Percentiles rank a stretch among this genome's conserved stretches.
phyloP scores from a whole-genome alignment of 345 rosid species.

The Lepidium sativum region DNA sequence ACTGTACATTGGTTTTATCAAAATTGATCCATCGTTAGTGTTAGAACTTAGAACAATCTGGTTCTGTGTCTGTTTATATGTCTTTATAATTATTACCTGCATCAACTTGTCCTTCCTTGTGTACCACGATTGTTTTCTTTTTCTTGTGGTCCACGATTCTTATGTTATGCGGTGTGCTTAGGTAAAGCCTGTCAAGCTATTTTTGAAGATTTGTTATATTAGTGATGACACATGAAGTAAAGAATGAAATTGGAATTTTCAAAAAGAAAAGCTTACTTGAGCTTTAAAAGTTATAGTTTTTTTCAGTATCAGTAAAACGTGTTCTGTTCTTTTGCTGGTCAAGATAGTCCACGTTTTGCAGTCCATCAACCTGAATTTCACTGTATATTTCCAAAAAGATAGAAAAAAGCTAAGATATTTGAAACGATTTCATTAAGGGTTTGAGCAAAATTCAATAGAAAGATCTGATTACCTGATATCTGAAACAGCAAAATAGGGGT shows the following conservation, averaged over 20 bases:
- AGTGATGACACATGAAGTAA: not conserved
- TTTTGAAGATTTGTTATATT: not conserved
- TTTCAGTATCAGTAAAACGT: slow-evolving; percentile 70
- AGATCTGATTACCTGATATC: slow-evolving; percentile 56
- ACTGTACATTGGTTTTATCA: no score
- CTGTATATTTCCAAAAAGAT: slow-evolving; percentile 25
- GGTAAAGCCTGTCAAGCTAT: slow-evolving; percentile 75
- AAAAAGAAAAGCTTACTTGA: slow-evolving; percentile 41
- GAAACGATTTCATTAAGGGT: not conserved
- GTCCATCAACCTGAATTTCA: slow-evolving; percentile 87
- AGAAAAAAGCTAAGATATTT: not conserved
- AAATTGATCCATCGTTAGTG: not conserved
- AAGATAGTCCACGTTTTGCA: slow-evolving; percentile 72
- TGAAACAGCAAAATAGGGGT: slow-evolving; percentile 78
- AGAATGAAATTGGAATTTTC: not conserved
- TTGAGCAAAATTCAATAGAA: not conserved
- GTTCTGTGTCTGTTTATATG: not conserved
- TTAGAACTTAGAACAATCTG: not conserved
- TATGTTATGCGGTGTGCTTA: slow-evolving; percentile 61
- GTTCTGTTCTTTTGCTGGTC: slow-evolving; percentile 74
- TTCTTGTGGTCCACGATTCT: slow-evolving; percentile 84
- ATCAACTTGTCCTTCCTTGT: slow-evolving; percentile 94
- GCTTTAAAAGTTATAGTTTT: slow-evolving; percentile 72
- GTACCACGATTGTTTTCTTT: slow-evolving; percentile 83
- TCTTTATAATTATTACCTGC: slow-evolving; percentile 49